A percentile compares a stretch with the other conserved stretches of the same genome.
phyloP scores from a whole-genome alignment of 2,329 filamentous ascomycete species.

The Periconia sp. region DNA sequence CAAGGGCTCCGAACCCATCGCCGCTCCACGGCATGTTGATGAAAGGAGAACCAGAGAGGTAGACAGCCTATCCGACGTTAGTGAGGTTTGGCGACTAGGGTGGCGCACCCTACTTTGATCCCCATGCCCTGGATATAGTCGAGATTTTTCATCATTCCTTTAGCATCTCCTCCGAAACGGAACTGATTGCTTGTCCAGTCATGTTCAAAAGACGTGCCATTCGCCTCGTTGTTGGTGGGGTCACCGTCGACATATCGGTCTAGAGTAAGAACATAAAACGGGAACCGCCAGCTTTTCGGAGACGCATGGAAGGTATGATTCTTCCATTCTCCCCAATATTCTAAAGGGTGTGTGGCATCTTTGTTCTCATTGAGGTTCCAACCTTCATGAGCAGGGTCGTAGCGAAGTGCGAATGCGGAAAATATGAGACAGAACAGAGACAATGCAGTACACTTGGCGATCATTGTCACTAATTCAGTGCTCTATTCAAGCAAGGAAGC shows the following conservation, averaged over 20 bases:
- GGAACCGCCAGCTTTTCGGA: constrained; percentile 68
- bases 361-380: constrained; percentile 69
- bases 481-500: constrained; percentile 9
- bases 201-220: constrained; percentile 66
- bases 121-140: constrained; percentile 71
- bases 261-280: constrained; percentile 69
- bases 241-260: constrained; percentile 71
- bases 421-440: constrained; percentile 20
- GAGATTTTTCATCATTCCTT: constrained; percentile 63
- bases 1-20: constrained; percentile 65
- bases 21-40: constrained; percentile 70
- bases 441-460: constrained; percentile 13
- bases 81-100: constrained; percentile 8
- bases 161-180: constrained; percentile 67
- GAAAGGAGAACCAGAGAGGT: constrained; percentile 68
- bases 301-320: constrained; percentile 60
- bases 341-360: constrained; percentile 59
- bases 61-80: constrained; percentile 56
- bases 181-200: constrained; percentile 67
- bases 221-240: constrained; percentile 67
- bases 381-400: constrained; percentile 56
- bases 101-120: constrained; percentile 56
- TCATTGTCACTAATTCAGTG: constrained; percentile 19
- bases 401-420: constrained; percentile 37
- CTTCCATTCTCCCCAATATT: constrained; percentile 65